Conservation (phyloP, 2,329 filamentous ascomycete genomes). For the Phaeosphaeriaceae sp. region DNA sequence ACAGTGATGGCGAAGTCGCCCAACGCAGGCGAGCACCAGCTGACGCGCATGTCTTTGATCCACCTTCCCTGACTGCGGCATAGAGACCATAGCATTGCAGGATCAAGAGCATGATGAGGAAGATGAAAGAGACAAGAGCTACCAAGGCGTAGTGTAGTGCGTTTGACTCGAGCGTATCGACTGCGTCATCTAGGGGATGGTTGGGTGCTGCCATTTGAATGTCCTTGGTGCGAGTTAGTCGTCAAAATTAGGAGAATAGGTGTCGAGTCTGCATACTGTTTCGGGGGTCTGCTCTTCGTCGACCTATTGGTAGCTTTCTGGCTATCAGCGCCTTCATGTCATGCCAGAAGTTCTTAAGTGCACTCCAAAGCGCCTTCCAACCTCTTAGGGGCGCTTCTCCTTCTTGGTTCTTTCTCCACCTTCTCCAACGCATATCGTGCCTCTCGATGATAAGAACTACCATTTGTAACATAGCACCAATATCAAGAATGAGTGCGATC, state of each 20-base stretch:
- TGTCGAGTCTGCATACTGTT: too few species aligned
- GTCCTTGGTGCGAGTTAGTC: too few species aligned
- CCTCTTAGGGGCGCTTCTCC: background rate
- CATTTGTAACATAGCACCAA: constrained; percentile 19
- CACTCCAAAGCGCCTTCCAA: constrained; percentile 1
- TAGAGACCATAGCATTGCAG: constrained; percentile 14
- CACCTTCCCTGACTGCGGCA: constrained; percentile 2
- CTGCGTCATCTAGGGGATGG: background rate
- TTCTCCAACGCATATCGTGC: background rate
- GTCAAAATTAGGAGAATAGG: too few species aligned
- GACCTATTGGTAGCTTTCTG: background rate
- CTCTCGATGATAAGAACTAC: constrained; percentile 16
- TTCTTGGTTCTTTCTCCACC: too few species aligned
- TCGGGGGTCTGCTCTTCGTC: too few species aligned
- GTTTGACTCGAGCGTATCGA: background rate
- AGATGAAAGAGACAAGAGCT: constrained; percentile 8
- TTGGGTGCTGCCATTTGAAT: background rate
- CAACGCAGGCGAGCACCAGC: constrained; percentile 19
- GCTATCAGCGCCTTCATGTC: background rate
- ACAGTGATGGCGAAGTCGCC: constrained; percentile 16
- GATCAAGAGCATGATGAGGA: constrained; percentile 7
- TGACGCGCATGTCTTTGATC: constrained; percentile 1
- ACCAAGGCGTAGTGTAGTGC: constrained; percentile 9
- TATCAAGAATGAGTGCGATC: constrained; percentile 13
- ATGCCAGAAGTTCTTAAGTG: background rate